Base-by-base conservation (phyloP, 106 monocot genomes). In the Acorus calamus region DNA sequence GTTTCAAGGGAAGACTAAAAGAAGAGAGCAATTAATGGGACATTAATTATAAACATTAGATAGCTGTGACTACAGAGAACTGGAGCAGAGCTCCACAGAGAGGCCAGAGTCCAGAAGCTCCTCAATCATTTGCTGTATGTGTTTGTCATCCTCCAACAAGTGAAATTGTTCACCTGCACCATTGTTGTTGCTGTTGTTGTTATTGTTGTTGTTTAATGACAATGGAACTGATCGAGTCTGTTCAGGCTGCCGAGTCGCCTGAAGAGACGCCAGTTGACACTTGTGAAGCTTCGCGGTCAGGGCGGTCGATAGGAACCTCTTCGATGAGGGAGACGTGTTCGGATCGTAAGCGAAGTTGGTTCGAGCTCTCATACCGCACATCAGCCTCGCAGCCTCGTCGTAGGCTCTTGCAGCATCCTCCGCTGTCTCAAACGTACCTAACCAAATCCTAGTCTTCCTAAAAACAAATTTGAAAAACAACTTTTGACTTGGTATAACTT, bases 401-500 rank as follows among this genome's bases (percentile, higher is more conserved):
- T 92, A 92, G 49, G 92, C 92, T 11, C 79, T 70, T 3, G 92
- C 92, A 0, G 92, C 92, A 42, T 84, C 84, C 74, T 92, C 86
- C 0, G 92, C 92, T 3, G 86, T 92, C 74, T 92, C 92, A 49
- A 87, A 92, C 9, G 92, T 92, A 4, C 92, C 92, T 2, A 92
- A 71, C 92, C 92, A 92, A 69, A 87, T 87, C 56, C 92, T 81
- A 1, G 83, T 85, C 72, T 89, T 89, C 66, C 89, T 89, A 74
- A 12, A 65, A 14, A 4, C 53, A 13, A 28, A 28, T 28, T 28
- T 28, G 28, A 28, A 28, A 28, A 28, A 28, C 28, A 28, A 28
- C 28, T 28, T 28, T 28, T 28, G 28, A 28, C 28, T 28, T 28
- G 1, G 28, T 28, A 28, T 1, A 28, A 28, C 28, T 28, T 28